Base-by-base conservation (phyloP, 2,329 filamentous ascomycete species). In the Colletotrichum sp. region DNA sequence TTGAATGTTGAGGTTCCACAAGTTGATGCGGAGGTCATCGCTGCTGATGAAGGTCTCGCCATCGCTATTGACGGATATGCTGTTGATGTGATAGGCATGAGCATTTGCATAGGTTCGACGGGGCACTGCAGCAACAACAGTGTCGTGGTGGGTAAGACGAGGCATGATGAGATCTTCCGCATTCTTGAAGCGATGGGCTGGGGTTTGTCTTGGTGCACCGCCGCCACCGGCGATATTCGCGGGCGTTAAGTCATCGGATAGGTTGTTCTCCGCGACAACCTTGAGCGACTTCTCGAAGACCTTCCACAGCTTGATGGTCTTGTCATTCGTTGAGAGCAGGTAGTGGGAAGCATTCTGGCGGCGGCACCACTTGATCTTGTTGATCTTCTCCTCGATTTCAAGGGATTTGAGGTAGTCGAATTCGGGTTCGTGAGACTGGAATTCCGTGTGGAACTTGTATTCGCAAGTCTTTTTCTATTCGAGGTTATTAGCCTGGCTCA, bases 301-400 rank as follows among this genome's bases (percentile, higher is more conserved):
- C 86, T 99, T 99, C 97, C 97, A 99, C 80, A 99, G 90, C 89
- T 99, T 99, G 91, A 99, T 99, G 57, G 97, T 99, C 90, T 99
- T 99, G 90, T 99, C 97, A 85, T 99, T 99, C 81, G 97, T 99
- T 59, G 97, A 99, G 73, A 99, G 92, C 68, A 99, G 92, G 86
- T 98, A 99, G 88, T 99, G 97, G 72, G 97, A 99, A 77, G 96
- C 95, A 90, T 99, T 99, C 87, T 99, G 96, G 87, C 97, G 94
- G 83, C 95, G 93, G 86, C 97, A 99, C 97, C 97, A 99, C 87
- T 99, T 99, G 89, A 99, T 99, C 90, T 99, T 99, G 91, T 99
- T 99, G 91, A 99, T 99, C 89, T 99, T 99, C 87, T 99, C 97
- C 90, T 99, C 97, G 83, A 99, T 99, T 87, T 99, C 97, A 81